Evolutionary conservation across 805 yeast species (phyloP), one percentile per base, ranked within the genome.

Genomic region (Yarrowia osloensis): DNA sequence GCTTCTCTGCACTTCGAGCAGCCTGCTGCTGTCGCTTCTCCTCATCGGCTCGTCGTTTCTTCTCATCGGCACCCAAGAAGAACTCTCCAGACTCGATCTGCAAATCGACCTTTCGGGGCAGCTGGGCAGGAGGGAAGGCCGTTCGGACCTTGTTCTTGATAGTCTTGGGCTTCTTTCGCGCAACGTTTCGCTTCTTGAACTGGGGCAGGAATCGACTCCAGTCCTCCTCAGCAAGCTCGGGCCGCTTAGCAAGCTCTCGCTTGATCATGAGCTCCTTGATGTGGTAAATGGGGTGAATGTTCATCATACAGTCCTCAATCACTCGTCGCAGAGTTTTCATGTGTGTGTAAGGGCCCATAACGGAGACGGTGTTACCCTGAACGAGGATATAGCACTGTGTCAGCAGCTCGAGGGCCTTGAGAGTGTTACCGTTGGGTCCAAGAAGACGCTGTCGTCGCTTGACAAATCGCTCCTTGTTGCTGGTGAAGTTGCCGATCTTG

Each of bases 21-120:
- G 84, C 88, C 76, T 93, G 96, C 73, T 89, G 86, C 66, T 87
- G 90, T 70, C 86, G 85, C 83, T 91, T 90, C 74, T 89, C 93
- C 67, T 86, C 88, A 69, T 88, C 80, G 70, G 86, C 86, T 77
- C 85, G 87, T 71, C 81, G 79, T 69, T 85, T 88, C 81, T 91
- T 91, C 74, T 93, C 97, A 73, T 82, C 85, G 81, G 91, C 89
- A 69, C 91, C 90, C 80, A 95, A 82, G 86, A 95, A 95, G 80
- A 91, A 95, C 78, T 95, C 99, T 85, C 99, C 99, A 81, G 96
- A 88, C 79, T 95, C 99, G 78, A 95, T 92, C 81, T 92, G 96
- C 77, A 93, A 81, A 85, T 95, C 99, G 78, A 95, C 83, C 90
- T 95, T 93, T 82, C 98, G 89, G 75, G 98, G 99, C 71, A 86